Evolutionary conservation across 2,329 filamentous ascomycete genomes (phyloP).

Genomic region (Ascochyta rabiei): DNA sequence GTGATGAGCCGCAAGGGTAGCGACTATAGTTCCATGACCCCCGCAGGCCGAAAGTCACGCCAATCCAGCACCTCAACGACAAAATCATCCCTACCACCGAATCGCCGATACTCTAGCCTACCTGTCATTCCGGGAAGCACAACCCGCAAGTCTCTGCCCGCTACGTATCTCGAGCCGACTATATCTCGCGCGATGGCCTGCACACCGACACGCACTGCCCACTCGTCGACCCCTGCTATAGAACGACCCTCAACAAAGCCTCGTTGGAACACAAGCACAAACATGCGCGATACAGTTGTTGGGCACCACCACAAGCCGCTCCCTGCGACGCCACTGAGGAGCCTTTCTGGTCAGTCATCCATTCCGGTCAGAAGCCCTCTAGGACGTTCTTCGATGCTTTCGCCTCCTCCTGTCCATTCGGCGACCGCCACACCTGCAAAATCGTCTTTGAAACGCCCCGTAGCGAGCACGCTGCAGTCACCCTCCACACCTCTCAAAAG

Average conservation of each 20-base stretch:
- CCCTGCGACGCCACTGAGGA: slow-evolving; percentile 38
- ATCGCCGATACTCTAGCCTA: slow-evolving; percentile 57
- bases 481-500: slow-evolving; percentile 40
- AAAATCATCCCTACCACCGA: slow-evolving; percentile 48
- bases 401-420: slow-evolving; percentile 35
- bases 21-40: slow-evolving; percentile 54
- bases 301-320: slow-evolving; percentile 49
- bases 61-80: slow-evolving; percentile 54
- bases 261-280: slow-evolving; percentile 48
- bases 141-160: slow-evolving; percentile 29
- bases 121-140: slow-evolving; percentile 41
- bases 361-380: slow-evolving; percentile 47
- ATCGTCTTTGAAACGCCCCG: slow-evolving; percentile 32
- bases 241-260: slow-evolving; percentile 42
- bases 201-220: slow-evolving; percentile 32
- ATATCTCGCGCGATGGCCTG: slow-evolving; percentile 34
- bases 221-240: slow-evolving; percentile 34
- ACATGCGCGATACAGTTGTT: slow-evolving; percentile 46
- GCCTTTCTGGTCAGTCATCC: slow-evolving; percentile 40
- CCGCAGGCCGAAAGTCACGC: slow-evolving; percentile 55
- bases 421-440: slow-evolving; percentile 35
- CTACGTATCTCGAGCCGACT: slow-evolving; percentile 26
- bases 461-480: slow-evolving; percentile 37
- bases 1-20: slow-evolving; percentile 60
- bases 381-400: slow-evolving; percentile 33